A percentile compares a stretch with the other conserved stretches of the same genome.
Evolutionary conservation across 1,139 yeast species (phyloP).

Genomic region (Torulaspora globosa): DNA sequence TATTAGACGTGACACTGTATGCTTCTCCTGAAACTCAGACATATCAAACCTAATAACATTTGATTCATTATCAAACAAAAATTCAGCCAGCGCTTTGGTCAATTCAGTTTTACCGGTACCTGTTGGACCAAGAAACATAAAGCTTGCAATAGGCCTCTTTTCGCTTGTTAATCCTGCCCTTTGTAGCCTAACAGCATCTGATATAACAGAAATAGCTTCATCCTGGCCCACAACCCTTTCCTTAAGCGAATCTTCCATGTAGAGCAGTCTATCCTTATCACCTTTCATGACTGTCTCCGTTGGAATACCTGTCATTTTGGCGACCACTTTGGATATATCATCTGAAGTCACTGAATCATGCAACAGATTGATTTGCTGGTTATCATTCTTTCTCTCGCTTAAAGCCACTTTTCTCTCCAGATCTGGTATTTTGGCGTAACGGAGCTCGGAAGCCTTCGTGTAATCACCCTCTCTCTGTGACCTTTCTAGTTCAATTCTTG

Average conservation of each 20-base stretch:
- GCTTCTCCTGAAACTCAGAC: slow-evolving; percentile 97
- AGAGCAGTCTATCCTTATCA: slow-evolving; percentile 82
- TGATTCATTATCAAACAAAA: slow-evolving; percentile 80
- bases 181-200: slow-evolving; percentile 93
- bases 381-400: slow-evolving; percentile 42
- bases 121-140: slow-evolving; percentile 94
- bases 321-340: slow-evolving; percentile 86
- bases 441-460: slow-evolving; percentile 82
- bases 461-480: slow-evolving; percentile 82
- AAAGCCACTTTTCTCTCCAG: slow-evolving; percentile 61
- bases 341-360: slow-evolving; percentile 94
- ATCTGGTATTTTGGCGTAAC: slow-evolving; percentile 80
- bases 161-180: slow-evolving; percentile 95
- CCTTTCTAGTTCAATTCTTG: slow-evolving; percentile 75
- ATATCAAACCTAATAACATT: slow-evolving; percentile 89
- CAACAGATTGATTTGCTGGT: slow-evolving; percentile 42
- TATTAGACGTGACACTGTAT: slow-evolving; percentile 79
- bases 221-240: slow-evolving; percentile 91
- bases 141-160: slow-evolving; percentile 91
- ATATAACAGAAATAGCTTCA: slow-evolving; percentile 81
- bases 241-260: slow-evolving; percentile 76
- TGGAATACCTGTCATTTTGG: slow-evolving; percentile 95
- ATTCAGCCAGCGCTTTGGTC: slow-evolving; percentile 87
- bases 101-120: slow-evolving; percentile 98
- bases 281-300: slow-evolving; percentile 89